These are phyloP conservation scores for Tagetes erecta DNA, from an alignment of 129 eudicot species.

Conservation along the genomic window DNA sequence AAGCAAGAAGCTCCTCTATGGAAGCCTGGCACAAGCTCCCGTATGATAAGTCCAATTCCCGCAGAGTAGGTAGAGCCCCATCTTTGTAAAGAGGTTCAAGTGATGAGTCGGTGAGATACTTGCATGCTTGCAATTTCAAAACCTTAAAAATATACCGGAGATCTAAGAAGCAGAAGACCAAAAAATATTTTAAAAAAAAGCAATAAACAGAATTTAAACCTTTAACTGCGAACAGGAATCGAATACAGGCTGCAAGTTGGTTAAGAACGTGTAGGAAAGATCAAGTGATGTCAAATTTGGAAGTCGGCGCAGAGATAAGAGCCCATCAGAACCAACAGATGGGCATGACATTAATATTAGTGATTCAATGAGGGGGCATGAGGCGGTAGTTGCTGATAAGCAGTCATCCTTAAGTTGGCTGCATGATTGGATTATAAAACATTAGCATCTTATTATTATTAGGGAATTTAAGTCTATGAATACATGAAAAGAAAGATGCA, in stretches of 20 bases:
- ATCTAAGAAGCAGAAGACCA: slow-evolving; percentile 13
- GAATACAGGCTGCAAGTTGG: slow-evolving; percentile 80
- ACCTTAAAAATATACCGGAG: slow-evolving; percentile 42
- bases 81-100: slow-evolving; percentile 80
- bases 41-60: slow-evolving; percentile 87
- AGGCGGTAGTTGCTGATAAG: slow-evolving; percentile 86
- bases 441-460: slow-evolving; percentile 21
- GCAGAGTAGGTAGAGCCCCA: slow-evolving; percentile 75
- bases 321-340: slow-evolving; percentile 85
- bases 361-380: slow-evolving; percentile 87
- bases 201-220: slow-evolving; percentile 38
- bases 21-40: slow-evolving; percentile 87
- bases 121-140: slow-evolving; percentile 94
- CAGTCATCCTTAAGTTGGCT: slow-evolving; percentile 91
- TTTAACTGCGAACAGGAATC: slow-evolving; percentile 73
- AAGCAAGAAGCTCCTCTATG: slow-evolving; percentile 84
- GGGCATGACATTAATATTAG: slow-evolving; percentile 90
- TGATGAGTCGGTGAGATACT: slow-evolving; percentile 78
- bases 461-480: slow-evolving; percentile 11
- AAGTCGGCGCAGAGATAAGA: slow-evolving; percentile 67
- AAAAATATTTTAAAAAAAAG: not conserved
- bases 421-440: slow-evolving; percentile 28
- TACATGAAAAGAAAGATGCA: not conserved
- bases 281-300: slow-evolving; percentile 79
- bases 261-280: slow-evolving; percentile 87